phyloP scores from a whole-genome alignment of 176 grass and related monocot species.

The Rhynchospora tenuis region DNA sequence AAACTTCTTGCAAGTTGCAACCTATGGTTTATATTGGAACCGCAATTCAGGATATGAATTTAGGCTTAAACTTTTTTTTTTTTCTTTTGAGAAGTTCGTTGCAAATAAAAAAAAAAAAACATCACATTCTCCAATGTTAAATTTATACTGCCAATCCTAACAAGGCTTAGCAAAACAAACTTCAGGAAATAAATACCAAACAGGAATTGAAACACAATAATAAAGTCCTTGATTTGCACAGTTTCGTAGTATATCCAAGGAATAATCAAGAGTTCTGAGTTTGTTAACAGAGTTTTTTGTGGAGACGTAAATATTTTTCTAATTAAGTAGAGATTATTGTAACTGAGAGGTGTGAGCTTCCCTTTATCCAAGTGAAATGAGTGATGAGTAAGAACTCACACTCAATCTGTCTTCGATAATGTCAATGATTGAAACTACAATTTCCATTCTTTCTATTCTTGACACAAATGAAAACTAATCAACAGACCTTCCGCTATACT shows the following conservation, averaged over 20 bases:
- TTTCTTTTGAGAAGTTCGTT: no score
- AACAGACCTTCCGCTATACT: not conserved
- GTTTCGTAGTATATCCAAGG: not conserved
- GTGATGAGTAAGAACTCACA: not conserved
- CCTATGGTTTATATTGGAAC: no score
- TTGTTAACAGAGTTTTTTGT: no score
- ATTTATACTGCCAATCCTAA: not conserved
- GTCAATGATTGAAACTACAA: not conserved
- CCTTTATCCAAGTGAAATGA: not conserved
- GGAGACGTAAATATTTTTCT: not conserved
- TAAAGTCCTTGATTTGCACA: not conserved
- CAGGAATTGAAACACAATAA: not conserved
- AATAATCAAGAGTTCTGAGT: not conserved
- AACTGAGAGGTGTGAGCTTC: not conserved
- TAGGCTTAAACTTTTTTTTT: no score
- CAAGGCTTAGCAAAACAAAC: not conserved
- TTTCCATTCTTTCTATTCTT: constrained; percentile 7
- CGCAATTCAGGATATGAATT: no score
- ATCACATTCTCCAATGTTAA: not conserved
- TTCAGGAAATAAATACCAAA: not conserved
- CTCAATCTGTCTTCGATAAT: not conserved
- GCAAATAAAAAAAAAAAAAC: no score
- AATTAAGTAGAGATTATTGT: not conserved
- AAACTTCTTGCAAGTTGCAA: no score
- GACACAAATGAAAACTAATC: not conserved